phyloP scores from a whole-genome alignment of 2,329 filamentous ascomycete genomes.

The Chlorencoelia australis region DNA sequence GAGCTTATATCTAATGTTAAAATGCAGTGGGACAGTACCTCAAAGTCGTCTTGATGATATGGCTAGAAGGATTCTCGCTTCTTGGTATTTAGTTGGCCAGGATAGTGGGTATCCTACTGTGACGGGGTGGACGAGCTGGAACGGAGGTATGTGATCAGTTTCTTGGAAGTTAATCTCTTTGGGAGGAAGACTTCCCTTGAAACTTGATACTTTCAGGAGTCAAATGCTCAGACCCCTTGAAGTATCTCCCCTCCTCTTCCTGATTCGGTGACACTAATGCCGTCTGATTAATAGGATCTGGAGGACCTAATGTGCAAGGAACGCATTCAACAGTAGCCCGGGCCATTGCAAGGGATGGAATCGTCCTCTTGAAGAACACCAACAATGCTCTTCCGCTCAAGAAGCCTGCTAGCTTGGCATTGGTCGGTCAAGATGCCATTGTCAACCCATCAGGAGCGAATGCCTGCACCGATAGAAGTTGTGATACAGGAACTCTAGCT shows the following conservation, averaged over 20 bases:
- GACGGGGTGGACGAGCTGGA: constrained; percentile 36
- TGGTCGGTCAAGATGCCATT: constrained; percentile 54
- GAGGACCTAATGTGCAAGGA: constrained; percentile 39
- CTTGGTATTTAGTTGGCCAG: constrained; percentile 50
- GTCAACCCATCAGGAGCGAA: constrained; percentile 54
- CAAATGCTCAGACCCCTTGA: no score
- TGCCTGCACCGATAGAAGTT: constrained; percentile 50
- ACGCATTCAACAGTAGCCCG: constrained; percentile 54
- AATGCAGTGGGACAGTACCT: constrained; percentile 42
- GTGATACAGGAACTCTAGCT: constrained; percentile 50
- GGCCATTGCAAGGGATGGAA: constrained; percentile 43
- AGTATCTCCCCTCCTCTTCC: no score
- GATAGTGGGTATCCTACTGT: constrained; percentile 36
- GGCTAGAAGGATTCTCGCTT: constrained; percentile 51
- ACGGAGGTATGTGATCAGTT: constrained; percentile 18
- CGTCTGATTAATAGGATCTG: no score
- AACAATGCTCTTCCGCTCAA: constrained; percentile 45
- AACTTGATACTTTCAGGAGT: no score
- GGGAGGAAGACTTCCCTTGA: no score
- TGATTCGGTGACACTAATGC: no score
- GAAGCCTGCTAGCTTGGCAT: constrained; percentile 41
- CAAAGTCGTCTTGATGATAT: constrained; percentile 57
- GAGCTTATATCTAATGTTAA: no score
- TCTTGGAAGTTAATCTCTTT: no score
- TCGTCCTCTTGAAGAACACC: constrained; percentile 59